Base-by-base conservation (phyloP, 129 eudicot species). In the Calendula officinalis region DNA sequence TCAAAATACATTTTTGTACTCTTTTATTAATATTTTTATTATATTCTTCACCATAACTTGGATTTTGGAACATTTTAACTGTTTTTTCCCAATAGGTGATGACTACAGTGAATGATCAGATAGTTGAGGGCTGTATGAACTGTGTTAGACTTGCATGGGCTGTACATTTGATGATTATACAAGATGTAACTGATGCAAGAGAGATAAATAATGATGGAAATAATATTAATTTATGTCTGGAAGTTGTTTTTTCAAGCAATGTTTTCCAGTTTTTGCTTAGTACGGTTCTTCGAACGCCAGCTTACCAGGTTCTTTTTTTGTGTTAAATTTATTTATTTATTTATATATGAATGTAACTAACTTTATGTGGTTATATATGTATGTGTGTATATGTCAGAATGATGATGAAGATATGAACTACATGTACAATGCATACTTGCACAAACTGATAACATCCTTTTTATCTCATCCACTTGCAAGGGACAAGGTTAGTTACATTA, bases 371-470 rank as follows among this genome's bases (percentile, higher is more conserved):
- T 57, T 65, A 62, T 72, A n/a, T n/a, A n/a, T n/a, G n/a, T n/a
- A n/a, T 22, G 2, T 22, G 30, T 0, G n/a, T 45, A 54, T 49
- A 33, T 37, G 14, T 62, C 87, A 92, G 98, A 92, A 92, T 70
- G 98, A 92, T 48, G 98, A 92, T 42, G 98, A 92, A 75, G 98
- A 92, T 68, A 85, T 92, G 86, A 64, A 79, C 78, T 92, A 92
- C 75, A 78, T 92, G 86, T 92, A 92, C 74, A 85, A 83, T 64
- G 98, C 95, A 4, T 92, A 92, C 77, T 82, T 88, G 65, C 98
- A 92, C 86, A 92, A 92, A 82, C 80, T 82, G 74, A 73, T 92
- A 67, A 83, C 95, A 16, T 85, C 86, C 77, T 92, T 92, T 77
- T 77, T 92, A n/a, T 88, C 98, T 37, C 85, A 88, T 62, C 96